Evolutionary conservation across 2,329 filamentous ascomycete species (phyloP), one percentile per base, ranked within the genome.

Genomic region (Harringtonia aguacate): DNA sequence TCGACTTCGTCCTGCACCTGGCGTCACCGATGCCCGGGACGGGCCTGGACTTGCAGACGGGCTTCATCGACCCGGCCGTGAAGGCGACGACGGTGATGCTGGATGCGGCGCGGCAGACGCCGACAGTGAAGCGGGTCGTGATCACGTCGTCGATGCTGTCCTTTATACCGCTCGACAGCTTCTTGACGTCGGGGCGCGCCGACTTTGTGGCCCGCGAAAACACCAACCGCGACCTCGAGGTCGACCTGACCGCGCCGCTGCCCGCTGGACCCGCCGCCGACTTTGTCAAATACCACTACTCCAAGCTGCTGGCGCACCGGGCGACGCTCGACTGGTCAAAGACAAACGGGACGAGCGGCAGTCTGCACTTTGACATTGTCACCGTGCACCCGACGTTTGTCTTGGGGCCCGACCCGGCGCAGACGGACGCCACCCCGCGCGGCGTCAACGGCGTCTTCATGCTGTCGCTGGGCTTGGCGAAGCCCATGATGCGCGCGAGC

Each of bases 241-340:
- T 35, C 17, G 33, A 35, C 17, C 15, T 35, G 4, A 12, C 17
- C 33, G 8, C 8, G 13, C n/a, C 4, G 8, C 15, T 35, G n/a
- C 33, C 37, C 15, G n/a, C 10, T 4, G 22, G 22, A 10, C 27
- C 17, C 5, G 9, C 7, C 12, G 18, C 10, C 12, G 27, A 29
- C 12, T 39, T 39, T 21, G 17, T 30, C 28, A 59, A 55, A 27
- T 61, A 61, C 53, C 48, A 53, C 38, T 52, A 53, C 6, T 54
- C 50, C 44, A 62, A 51, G 43, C 13, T 44, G 8, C 18, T 49
- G 24, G 47, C 47, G 12, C 47, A 51, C 37, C 42, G 41, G 12
- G 40, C 40, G 22, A 43, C 43, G 15, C 24, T 47, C 22, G 45
- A 51, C 8, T 51, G 43, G 37, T 33, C 41, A 3, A 40, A 44